These are phyloP conservation scores for Neurospora sp. DNA, from an alignment of 495 filamentous ascomycete species.

Conservation along the genomic window DNA sequence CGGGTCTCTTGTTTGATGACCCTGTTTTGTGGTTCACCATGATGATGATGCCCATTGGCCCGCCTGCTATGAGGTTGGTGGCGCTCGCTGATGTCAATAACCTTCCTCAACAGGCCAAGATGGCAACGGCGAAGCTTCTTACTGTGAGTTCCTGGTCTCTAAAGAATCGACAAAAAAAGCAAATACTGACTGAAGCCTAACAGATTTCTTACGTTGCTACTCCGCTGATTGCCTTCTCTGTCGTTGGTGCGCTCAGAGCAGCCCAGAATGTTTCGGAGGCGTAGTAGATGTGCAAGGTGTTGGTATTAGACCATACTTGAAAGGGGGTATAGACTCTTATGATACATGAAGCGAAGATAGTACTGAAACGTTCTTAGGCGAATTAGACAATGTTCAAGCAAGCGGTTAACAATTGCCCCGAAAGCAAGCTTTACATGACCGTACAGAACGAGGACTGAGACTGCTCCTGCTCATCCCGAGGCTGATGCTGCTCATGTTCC, in stretches of 20 bases:
- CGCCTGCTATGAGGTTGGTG: constrained; percentile 59
- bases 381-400: background rate
- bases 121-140: constrained; percentile 60
- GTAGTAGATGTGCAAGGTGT: background rate
- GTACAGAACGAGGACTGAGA: background rate
- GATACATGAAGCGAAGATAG: background rate
- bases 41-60: constrained; percentile 71
- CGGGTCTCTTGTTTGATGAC: constrained; percentile 45
- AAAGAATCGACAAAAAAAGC: no score
- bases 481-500: background rate
- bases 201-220: constrained; percentile 1
- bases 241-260: background rate
- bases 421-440: background rate
- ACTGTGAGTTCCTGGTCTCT: constrained; percentile 35
- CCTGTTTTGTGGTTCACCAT: constrained; percentile 68
- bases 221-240: background rate
- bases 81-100: constrained; percentile 57
- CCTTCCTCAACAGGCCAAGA: constrained; percentile 48
- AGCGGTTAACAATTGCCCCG: background rate
- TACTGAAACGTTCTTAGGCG: background rate
- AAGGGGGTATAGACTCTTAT: background rate
- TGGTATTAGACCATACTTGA: background rate
- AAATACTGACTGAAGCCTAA: background rate
- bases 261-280: background rate
- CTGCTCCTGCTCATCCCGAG: background rate